Base-by-base conservation (phyloP, 805 yeast species). In the Candida coquimbonensis region DNA sequence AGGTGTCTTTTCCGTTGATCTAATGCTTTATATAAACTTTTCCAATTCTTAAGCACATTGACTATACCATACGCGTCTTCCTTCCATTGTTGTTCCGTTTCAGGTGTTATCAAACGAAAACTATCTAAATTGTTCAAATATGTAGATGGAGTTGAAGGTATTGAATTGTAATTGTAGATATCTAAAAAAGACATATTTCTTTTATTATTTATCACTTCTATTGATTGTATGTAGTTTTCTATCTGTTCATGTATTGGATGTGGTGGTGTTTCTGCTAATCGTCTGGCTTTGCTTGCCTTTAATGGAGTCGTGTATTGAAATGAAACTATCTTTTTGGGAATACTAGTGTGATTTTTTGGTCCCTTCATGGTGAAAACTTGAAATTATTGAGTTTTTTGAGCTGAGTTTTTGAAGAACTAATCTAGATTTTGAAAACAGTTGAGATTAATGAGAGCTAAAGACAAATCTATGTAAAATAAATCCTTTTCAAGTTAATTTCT, bases 1-100 rank as follows among this genome's bases (percentile, higher is more conserved):
- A 59, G 38, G 44, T 47, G 51, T 43, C 59, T 53, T 50, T 53
- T 58, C 39, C 51, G 49, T 36, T 47, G 56, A 45, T 57, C 66
- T 35, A 60, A 45, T 17, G 53, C 53, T 36, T 59, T 63, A 49
- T 57, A 60, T 6, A 59, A 45, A 32, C 46, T 47, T 32, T 59
- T 51, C 59, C 62, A 61, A 11, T 46, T 42, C 39, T 48, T 55
- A 19, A 58, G 42, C 1, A 46, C 25, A 24, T 41, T 41, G 11
- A 50, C 50, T 12, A 48, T 43, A 37, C 40, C 54, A 35, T 40
- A 26, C 0, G 55, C 54, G 8, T 52, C 49, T 13, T 46, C 37
- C 13, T 17, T 29, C 61, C 61, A 58, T 37, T 47, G 38, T 7
- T 12, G 16, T 36, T 56, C 60, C 3, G 39, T 36, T 19, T 48